phyloP scores from a whole-genome alignment of 495 filamentous ascomycete species.

The Penicillium cinerascens region DNA sequence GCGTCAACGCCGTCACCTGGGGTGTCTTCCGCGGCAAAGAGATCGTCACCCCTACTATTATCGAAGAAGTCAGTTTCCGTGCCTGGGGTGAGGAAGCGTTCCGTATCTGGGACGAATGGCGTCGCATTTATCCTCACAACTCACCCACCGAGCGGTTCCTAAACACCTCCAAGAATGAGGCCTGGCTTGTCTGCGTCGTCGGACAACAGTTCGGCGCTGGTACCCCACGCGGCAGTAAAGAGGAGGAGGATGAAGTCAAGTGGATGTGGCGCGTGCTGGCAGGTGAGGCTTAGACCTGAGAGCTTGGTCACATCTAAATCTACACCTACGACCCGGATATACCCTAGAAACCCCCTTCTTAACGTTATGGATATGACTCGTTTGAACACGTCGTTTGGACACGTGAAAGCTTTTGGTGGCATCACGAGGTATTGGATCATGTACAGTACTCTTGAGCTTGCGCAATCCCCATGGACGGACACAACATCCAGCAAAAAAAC shows the following conservation, averaged over 20 bases:
- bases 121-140: conserved; percentile 68
- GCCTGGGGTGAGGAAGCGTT: conserved; percentile 97
- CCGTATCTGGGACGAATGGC: conserved; percentile 93
- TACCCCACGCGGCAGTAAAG: conserved; percentile 36
- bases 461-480: conserved; percentile 11
- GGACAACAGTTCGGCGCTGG: conserved; percentile 69
- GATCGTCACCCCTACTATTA: conserved; percentile 96
- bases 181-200: conserved; percentile 89
- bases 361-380: background rate
- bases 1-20: conserved; percentile 95
- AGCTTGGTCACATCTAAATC: background rate
- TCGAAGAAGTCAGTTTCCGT: conserved; percentile 91
- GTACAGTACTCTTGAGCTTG: conserved; percentile 25
- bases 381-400: conserved; percentile 5
- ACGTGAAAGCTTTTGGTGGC: conserved; percentile 16
- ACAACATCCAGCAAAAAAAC: background rate
- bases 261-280: conserved; percentile 44
- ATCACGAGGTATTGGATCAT: conserved; percentile 22
- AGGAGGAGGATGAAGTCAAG: conserved; percentile 42
- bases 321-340: conserved; percentile 13
- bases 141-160: conserved; percentile 67
- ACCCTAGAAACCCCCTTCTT: conserved; percentile 10
- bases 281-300: conserved; percentile 14
- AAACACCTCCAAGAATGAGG: conserved; percentile 58
- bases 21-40: conserved; percentile 94